Evolutionary conservation across 805 yeast species (phyloP).

Genomic region (Spathaspora hagerdaliae): DNA sequence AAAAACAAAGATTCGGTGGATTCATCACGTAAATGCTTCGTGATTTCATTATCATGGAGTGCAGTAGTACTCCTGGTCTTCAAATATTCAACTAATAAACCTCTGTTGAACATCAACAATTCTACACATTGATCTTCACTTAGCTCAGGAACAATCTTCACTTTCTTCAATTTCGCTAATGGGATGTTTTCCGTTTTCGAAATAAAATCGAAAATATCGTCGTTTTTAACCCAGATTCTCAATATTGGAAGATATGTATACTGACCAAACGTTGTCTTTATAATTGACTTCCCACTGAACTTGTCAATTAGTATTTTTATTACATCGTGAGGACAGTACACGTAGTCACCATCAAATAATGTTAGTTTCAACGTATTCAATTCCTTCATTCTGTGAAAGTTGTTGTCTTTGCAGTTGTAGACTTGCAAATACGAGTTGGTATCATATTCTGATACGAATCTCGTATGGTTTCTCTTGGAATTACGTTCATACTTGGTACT

Average conservation of each 20-base stretch:
- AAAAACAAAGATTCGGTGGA: slow-evolving; percentile 17
- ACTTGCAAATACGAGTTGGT: slow-evolving; percentile 23
- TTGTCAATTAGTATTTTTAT: slow-evolving; percentile 24
- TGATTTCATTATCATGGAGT: slow-evolving; percentile 31
- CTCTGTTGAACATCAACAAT: slow-evolving; percentile 22
- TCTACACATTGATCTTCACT: slow-evolving; percentile 21
- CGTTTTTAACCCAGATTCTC: slow-evolving; percentile 46
- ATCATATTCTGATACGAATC: slow-evolving; percentile 9
- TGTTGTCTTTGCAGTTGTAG: slow-evolving; percentile 38
- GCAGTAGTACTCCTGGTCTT: slow-evolving; percentile 25
- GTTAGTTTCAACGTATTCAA: slow-evolving; percentile 30
- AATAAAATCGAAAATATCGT: slow-evolving; percentile 17
- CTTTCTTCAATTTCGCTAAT: not conserved
- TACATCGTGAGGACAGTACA: slow-evolving; percentile 31
- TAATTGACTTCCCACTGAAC: slow-evolving; percentile 24
- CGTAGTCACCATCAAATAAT: slow-evolving; percentile 30
- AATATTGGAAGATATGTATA: slow-evolving; percentile 49
- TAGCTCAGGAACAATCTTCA: slow-evolving; percentile 2
- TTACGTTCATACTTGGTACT: slow-evolving; percentile 5
- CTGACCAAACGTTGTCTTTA: slow-evolving; percentile 30
- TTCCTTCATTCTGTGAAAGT: slow-evolving; percentile 26
- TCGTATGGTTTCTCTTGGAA: not conserved
- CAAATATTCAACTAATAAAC: slow-evolving; percentile 25
- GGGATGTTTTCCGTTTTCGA: slow-evolving; percentile 9
- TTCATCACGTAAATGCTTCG: slow-evolving; percentile 10